A percentile compares a stretch with the other conserved stretches of the same genome.
Evolutionary conservation across 495 filamentous ascomycete genomes (phyloP).

Genomic region (Thermothielavioides terrestris): DNA sequence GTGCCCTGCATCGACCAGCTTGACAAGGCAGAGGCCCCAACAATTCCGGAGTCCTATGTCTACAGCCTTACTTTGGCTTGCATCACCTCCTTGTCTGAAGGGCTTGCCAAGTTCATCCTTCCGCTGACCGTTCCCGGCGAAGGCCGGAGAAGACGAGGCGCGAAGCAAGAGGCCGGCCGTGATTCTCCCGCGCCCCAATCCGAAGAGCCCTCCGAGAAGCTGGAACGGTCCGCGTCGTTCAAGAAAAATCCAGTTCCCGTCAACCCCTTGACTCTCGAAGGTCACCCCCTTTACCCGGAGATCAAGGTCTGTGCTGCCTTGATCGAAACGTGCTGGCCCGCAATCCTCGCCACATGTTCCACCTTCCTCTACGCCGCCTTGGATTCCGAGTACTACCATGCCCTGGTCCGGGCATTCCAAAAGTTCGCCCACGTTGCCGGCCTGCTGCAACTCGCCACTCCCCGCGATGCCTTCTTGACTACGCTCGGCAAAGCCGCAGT

Average conservation of each 20-base stretch:
- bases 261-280: constrained; percentile 67
- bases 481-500: constrained; percentile 88
- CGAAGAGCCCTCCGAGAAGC: constrained; percentile 33
- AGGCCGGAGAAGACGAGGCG: constrained; percentile 40
- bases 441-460: constrained; percentile 70
- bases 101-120: constrained; percentile 83
- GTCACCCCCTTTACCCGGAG: constrained; percentile 59
- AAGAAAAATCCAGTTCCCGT: constrained; percentile 59
- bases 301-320: constrained; percentile 70
- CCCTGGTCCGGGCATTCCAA: constrained; percentile 87
- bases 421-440: constrained; percentile 94
- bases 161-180: constrained; percentile 36
- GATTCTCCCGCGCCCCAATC: constrained; percentile 33
- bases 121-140: constrained; percentile 73
- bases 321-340: constrained; percentile 90
- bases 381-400: constrained; percentile 91
- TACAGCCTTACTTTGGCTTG: constrained; percentile 85
- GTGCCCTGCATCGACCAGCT: constrained; percentile 89
- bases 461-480: constrained; percentile 89
- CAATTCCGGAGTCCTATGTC: constrained; percentile 83
- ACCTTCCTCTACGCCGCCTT: constrained; percentile 88
- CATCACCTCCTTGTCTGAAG: constrained; percentile 79
- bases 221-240: constrained; percentile 40
- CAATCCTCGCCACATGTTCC: constrained; percentile 84
- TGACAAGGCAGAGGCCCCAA: constrained; percentile 80